phyloP scores from a whole-genome alignment of 2,329 filamentous ascomycete genomes.

The Bretziella fagacearum region DNA sequence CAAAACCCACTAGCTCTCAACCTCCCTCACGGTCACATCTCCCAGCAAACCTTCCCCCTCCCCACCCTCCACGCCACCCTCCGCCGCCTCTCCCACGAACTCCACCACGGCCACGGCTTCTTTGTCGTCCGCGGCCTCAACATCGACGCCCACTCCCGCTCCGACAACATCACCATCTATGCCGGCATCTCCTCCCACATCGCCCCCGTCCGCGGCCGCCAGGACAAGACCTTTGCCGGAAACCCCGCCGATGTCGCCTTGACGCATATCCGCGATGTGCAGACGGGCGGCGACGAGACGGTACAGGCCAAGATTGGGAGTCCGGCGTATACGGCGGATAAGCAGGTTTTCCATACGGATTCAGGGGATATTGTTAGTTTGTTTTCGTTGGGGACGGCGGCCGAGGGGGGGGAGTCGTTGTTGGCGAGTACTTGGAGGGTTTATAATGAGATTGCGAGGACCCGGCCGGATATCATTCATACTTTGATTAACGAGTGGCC shows the following conservation, averaged over 20 bases:
- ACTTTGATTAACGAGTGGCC: slow-evolving; percentile 27
- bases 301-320: slow-evolving; percentile 9
- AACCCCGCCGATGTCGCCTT: slow-evolving; percentile 30
- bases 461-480: slow-evolving; percentile 38
- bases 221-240: slow-evolving; percentile 29
- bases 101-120: slow-evolving; percentile 43
- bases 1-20: slow-evolving; percentile 4
- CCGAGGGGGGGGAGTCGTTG: slow-evolving; percentile 34
- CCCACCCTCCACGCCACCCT: slow-evolving; percentile 32
- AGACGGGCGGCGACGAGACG: slow-evolving; percentile 9
- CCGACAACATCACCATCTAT: slow-evolving; percentile 44
- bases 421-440: slow-evolving; percentile 37
- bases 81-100: slow-evolving; percentile 28
- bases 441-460: slow-evolving; percentile 42
- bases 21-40: slow-evolving; percentile 2
- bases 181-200: slow-evolving; percentile 43
- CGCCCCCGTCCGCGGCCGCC: slow-evolving; percentile 34
- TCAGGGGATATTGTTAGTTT: slow-evolving; percentile 36
- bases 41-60: slow-evolving; percentile 29
- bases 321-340: slow-evolving; percentile 17
- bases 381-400: slow-evolving; percentile 33
- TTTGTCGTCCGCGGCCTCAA: slow-evolving; percentile 42
- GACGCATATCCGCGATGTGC: slow-evolving; percentile 34
- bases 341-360: slow-evolving; percentile 44
- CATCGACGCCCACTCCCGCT: slow-evolving; percentile 32